A percentile compares a stretch with the other conserved stretches of the same genome.
Conservation (phyloP, 1,284 basidiomycete species). For the Boletus mariae region DNA sequence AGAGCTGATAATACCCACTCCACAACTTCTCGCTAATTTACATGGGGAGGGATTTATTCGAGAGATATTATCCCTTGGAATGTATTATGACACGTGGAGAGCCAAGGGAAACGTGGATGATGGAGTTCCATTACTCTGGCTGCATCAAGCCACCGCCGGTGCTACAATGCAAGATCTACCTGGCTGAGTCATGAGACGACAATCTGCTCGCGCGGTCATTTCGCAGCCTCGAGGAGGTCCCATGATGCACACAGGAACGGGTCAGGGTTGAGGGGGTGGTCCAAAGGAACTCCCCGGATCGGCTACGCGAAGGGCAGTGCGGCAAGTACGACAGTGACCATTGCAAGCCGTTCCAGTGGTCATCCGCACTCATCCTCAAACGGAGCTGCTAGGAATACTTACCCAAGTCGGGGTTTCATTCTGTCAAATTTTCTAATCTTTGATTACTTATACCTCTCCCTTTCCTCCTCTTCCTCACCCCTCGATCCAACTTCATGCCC, state of each 20-base stretch:
- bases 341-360: slow-evolving; percentile 10
- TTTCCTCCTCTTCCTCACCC: neutral
- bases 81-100: too few relatives aligned
- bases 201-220: slow-evolving; percentile 26
- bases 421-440: slow-evolving; percentile 19
- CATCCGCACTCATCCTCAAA: slow-evolving; percentile 5
- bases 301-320: slow-evolving; percentile 12
- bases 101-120: too few relatives aligned
- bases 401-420: slow-evolving; percentile 31
- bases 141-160: slow-evolving; percentile 23
- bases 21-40: too few relatives aligned
- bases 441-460: slow-evolving; percentile 20
- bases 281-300: slow-evolving; percentile 19
- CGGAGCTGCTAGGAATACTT: slow-evolving; percentile 25
- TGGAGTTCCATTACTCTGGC: too few relatives aligned
- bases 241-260: slow-evolving; percentile 29
- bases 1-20: too few relatives aligned
- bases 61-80: too few relatives aligned
- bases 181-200: neutral
- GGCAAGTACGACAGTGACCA: neutral
- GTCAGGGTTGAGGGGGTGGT: slow-evolving; percentile 19
- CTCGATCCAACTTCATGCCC: slow-evolving; percentile 54
- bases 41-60: too few relatives aligned
- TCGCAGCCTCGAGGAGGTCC: slow-evolving; percentile 32
- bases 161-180: neutral